phyloP scores from a whole-genome alignment of 768 basidiomycete species.

The Amanita fuliginea region DNA sequence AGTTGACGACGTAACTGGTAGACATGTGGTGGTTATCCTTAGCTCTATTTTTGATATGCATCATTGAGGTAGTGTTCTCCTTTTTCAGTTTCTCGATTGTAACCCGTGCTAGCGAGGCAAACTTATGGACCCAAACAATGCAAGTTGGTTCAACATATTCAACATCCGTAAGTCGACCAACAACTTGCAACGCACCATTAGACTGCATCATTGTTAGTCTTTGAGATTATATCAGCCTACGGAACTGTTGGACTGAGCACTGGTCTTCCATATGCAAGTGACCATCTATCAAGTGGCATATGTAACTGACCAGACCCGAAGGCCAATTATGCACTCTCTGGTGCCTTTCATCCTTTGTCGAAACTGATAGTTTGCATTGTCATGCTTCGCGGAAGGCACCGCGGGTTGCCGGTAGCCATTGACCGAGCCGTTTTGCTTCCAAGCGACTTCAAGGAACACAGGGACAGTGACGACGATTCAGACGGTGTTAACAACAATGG shows the following conservation, averaged over 20 bases:
- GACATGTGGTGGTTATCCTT: slow-evolving; percentile 96
- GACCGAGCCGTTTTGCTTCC: slow-evolving; percentile 83
- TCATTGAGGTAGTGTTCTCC: slow-evolving; percentile 63
- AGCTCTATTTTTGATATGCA: slow-evolving; percentile 83
- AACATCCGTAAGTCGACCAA: slow-evolving; percentile 42
- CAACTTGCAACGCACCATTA: not conserved
- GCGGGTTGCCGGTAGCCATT: slow-evolving; percentile 80
- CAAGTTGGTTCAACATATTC: slow-evolving; percentile 79
- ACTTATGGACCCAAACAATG: slow-evolving; percentile 40
- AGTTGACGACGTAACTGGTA: slow-evolving; percentile 17
- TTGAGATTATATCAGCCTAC: slow-evolving; percentile 83
- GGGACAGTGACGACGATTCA: slow-evolving; percentile 1
- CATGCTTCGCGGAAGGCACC: slow-evolving; percentile 91
- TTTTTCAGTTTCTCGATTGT: slow-evolving; percentile 1
- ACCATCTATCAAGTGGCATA: not conserved
- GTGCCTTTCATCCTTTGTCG: slow-evolving; percentile 67
- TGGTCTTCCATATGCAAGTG: slow-evolving; percentile 57
- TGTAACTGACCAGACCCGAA: slow-evolving; percentile 17
- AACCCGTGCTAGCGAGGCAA: slow-evolving; percentile 35
- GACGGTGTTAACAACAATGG: not conserved
- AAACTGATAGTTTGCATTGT: slow-evolving; percentile 82
- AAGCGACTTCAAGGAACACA: slow-evolving; percentile 35
- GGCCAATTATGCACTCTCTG: slow-evolving; percentile 76
- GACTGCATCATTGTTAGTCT: slow-evolving; percentile 36
- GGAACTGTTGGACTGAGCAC: slow-evolving; percentile 85